Percentiles rank a stretch among this genome's conserved stretches.
Evolutionary conservation across 1,284 basidiomycete species (phyloP).

Genomic region (Pisolithus thermaeus): DNA sequence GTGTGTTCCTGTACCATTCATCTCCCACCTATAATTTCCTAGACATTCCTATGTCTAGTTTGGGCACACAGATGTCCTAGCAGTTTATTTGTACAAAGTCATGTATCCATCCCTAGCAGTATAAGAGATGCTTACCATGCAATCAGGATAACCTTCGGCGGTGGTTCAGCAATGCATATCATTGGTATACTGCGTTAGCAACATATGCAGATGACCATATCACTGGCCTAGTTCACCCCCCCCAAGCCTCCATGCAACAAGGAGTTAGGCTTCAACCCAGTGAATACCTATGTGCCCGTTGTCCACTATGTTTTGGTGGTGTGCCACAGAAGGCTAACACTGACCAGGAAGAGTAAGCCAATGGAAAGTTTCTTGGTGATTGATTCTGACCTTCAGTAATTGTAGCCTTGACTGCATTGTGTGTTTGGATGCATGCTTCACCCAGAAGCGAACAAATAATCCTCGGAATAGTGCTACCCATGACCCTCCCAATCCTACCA

Average conservation of each 20-base stretch:
- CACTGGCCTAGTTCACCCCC: background rate
- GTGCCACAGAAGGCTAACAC: background rate
- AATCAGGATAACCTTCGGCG: background rate
- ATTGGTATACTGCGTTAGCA: conserved; percentile 4
- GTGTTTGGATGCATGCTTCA: conserved; percentile 2
- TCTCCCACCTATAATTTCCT: background rate
- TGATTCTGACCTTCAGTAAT: background rate
- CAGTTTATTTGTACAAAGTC: background rate
- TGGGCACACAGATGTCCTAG: too few species aligned
- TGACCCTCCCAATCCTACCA: too few species aligned
- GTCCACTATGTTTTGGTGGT: conserved; percentile 5
- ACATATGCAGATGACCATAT: conserved; percentile 1
- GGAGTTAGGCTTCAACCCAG: conserved; percentile 1
- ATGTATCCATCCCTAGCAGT: background rate
- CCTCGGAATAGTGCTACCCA: too few species aligned
- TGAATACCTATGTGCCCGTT: conserved; percentile 1
- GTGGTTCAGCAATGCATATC: conserved; percentile 1
- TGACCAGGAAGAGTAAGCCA: background rate
- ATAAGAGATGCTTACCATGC: background rate
- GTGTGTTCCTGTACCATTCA: background rate
- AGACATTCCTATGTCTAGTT: background rate
- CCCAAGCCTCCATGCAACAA: background rate
- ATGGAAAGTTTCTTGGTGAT: background rate
- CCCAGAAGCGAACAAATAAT: too few species aligned
- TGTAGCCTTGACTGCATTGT: conserved; percentile 1